Conservation (phyloP, 1,284 basidiomycete species). For the Ceratobasidium sp. region DNA sequence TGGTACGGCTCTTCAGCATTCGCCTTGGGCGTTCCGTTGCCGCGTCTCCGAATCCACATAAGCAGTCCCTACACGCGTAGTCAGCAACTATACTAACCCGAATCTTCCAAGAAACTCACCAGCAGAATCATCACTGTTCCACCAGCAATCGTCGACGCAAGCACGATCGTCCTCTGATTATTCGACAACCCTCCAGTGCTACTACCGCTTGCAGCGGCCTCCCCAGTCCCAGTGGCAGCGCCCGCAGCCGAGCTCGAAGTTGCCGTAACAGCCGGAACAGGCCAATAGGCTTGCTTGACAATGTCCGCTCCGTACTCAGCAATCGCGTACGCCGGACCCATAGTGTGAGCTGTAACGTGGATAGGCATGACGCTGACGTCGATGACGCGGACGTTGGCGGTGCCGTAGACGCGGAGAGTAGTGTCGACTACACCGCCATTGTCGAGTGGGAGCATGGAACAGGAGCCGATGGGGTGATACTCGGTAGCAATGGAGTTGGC, state of each 20-base stretch:
- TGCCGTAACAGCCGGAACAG: constrained; percentile 3
- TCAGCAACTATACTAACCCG: background rate
- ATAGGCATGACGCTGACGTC: constrained; percentile 51
- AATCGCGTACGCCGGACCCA: constrained; percentile 54
- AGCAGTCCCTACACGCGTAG: background rate
- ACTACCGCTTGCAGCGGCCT: background rate
- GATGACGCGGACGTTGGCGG: constrained; percentile 48
- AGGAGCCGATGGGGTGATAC: constrained; percentile 69
- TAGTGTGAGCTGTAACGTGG: constrained; percentile 54
- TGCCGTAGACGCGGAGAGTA: constrained; percentile 70
- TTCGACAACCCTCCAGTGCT: background rate
- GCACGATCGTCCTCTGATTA: constrained; percentile 28
- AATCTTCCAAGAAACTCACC: background rate
- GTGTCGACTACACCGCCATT: constrained; percentile 74
- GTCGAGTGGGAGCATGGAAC: constrained; percentile 69
- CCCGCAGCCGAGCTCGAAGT: constrained; percentile 14
- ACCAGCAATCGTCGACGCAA: constrained; percentile 26
- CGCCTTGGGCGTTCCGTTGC: background rate
- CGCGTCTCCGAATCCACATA: constrained; percentile 19
- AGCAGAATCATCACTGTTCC: constrained; percentile 12
- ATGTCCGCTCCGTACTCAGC: constrained; percentile 50
- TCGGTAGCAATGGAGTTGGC: constrained; percentile 42
- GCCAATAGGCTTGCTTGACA: constrained; percentile 39
- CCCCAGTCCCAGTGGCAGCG: background rate
- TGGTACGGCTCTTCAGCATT: constrained; percentile 6